Evolutionary conservation across 2,329 filamentous ascomycete genomes (phyloP), one percentile per base, ranked within the genome.

Genomic region (Spiromastix sp.): DNA sequence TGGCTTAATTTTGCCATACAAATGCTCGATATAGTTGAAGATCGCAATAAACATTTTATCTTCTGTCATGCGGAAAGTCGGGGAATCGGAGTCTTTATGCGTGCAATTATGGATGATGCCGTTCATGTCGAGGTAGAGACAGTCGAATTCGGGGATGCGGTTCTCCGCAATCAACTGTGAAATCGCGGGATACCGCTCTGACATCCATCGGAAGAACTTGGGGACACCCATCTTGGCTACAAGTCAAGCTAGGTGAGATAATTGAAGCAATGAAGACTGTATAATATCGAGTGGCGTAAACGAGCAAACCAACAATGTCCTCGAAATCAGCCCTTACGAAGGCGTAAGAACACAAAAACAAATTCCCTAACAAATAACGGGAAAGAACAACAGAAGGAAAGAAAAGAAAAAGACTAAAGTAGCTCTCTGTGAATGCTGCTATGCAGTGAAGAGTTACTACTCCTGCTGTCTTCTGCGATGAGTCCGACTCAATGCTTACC

Each of bases 21-120:
- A 64, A 66, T 98, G 91, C 62, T 98, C 91, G 47, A 98, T 98
- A 60, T 98, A 98, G 64, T 96, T 96, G 75, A 98, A 98, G 52
- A 98, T 98, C 39, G 86, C 83, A 48, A 98, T 95, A 57, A 98
- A 98, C 91, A 98, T 98, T 61, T 95, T 85, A 59, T 98, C 89
- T 60, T 98, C 93, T 38, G 81, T 89, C 63, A 96, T 79, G 37
- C 91, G 85, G 53, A 93, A 93, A 1, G 85, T 85, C 3, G 86
- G 78, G 56, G 89, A 87, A 55, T 93, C 87, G 16, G 85, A 81
- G 63, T 98, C 89, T 55, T 91, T 94, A 66, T 98, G 91, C 38
- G 91, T 98, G 61, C 91, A 98, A 61, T 98, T 98, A 64, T 98
- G 89, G 53, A 98, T 98, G 59, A 98, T 98, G 48, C 91, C 91